Conservation (phyloP, 345 rosid species). For the Acer campestre region DNA sequence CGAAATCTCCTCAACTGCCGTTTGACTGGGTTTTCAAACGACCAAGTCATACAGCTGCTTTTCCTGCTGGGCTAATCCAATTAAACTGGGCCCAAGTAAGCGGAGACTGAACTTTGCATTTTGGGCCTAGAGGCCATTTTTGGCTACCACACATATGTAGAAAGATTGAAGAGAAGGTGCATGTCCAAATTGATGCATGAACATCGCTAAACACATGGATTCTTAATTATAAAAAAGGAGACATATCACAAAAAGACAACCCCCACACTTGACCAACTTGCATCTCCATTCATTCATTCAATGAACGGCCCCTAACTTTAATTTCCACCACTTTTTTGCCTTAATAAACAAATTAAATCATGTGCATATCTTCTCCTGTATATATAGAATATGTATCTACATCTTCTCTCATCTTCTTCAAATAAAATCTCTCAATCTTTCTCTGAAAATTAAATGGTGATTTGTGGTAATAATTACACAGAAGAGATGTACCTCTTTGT, state of each 20-base stretch:
- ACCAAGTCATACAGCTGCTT: too few species aligned
- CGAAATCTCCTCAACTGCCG: too few species aligned
- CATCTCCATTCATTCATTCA: neutral
- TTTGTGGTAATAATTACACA: neutral
- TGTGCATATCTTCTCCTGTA: too few species aligned
- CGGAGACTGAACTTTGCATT: too few species aligned
- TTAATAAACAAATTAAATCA: too few species aligned
- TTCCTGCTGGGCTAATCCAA: too few species aligned
- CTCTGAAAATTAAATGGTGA: neutral
- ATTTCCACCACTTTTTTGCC: neutral
- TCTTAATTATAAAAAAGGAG: neutral
- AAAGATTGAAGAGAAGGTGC: neutral
- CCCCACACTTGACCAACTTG: neutral
- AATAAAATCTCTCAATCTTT: neutral
- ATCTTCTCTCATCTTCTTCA: slow-evolving; percentile 1
- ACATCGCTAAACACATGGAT: neutral
- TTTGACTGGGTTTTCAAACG: too few species aligned
- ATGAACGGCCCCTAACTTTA: neutral
- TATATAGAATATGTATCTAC: too few species aligned
- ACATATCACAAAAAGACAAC: neutral
- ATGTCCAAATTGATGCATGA: neutral
- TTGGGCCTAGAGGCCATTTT: too few species aligned
- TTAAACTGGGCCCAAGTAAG: too few species aligned
- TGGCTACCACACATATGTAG: too few species aligned
- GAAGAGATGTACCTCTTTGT: neutral